Percentiles rank a stretch among this genome's conserved stretches.
These are phyloP conservation scores for Mycotypha africana DNA, from an alignment of 371 early-diverging fungal genomes.

Conservation along the genomic window DNA sequence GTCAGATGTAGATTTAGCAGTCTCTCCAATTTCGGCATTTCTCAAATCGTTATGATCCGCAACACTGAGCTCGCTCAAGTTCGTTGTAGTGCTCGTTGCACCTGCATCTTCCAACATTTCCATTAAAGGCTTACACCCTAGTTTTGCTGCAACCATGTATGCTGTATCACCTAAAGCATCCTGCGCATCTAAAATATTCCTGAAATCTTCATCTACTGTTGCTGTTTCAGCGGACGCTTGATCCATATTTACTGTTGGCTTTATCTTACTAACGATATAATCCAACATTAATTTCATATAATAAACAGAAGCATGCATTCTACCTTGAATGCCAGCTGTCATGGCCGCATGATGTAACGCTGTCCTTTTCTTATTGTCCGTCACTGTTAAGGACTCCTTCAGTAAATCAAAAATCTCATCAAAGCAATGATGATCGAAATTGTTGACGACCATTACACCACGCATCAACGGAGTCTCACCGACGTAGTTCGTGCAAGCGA, in stretches of 20 bases:
- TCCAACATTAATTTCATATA: conserved; percentile 72
- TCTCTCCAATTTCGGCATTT: conserved; percentile 1
- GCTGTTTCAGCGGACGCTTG: no score
- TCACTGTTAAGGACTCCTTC: conserved; percentile 55
- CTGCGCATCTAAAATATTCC: conserved; percentile 57
- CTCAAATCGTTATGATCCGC: conserved; percentile 39
- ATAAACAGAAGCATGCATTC: conserved; percentile 61
- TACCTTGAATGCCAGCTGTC: conserved; percentile 54
- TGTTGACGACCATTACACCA: conserved; percentile 77
- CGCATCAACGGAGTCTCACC: conserved; percentile 87
- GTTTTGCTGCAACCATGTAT: conserved; percentile 78
- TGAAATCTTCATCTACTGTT: conserved; percentile 46
- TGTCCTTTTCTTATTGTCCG: conserved; percentile 70
- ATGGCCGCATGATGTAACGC: conserved; percentile 86
- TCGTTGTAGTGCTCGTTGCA: conserved; percentile 65
- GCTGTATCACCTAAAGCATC: conserved; percentile 90
- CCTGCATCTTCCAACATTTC: conserved; percentile 74
- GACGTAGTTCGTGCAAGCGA: conserved; percentile 52
- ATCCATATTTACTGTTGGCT: background rate
- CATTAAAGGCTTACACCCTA: conserved; percentile 61
- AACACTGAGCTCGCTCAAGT: conserved; percentile 69
- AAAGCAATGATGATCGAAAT: conserved; percentile 79
- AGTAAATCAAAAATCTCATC: conserved; percentile 65
- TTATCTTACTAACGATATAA: conserved; percentile 59
- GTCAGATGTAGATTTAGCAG: no score